Evolutionary conservation across 1,139 yeast genomes (phyloP).

Genomic region (Diutina rugosa): DNA sequence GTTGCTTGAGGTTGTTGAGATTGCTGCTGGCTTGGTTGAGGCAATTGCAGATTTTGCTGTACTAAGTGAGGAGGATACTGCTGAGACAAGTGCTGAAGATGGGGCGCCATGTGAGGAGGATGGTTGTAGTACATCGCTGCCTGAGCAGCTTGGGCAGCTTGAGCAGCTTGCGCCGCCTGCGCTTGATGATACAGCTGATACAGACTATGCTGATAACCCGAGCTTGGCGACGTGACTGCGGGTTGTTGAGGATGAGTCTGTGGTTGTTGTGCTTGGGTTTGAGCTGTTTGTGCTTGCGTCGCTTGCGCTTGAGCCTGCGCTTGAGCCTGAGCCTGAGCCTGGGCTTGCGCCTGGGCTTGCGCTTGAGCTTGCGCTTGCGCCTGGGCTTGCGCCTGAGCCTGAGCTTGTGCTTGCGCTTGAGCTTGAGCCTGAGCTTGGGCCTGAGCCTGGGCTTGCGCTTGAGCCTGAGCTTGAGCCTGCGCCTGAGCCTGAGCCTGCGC

Average conservation of each 20-base stretch:
- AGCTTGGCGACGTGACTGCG: neutral
- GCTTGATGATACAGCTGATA: neutral
- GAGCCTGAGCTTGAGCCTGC: neutral
- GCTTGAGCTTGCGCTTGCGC: neutral
- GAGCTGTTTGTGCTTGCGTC: neutral
- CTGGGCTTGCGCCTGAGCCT: neutral
- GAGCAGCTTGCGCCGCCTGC: neutral
- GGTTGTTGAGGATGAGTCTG: neutral
- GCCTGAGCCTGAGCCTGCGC: neutral
- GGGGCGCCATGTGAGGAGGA: slow-evolving; percentile 1
- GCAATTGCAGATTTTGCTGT: neutral
- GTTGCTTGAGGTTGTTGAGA: neutral
- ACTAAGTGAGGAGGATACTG: neutral
- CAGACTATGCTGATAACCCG: neutral
- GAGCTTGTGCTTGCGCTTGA: neutral
- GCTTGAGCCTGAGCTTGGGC: neutral
- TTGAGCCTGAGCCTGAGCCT: neutral
- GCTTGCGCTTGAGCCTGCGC: neutral
- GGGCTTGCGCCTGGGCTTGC: neutral
- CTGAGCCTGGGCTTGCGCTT: neutral
- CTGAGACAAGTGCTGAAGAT: neutral
- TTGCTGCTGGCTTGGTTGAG: neutral
- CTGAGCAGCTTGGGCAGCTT: neutral
- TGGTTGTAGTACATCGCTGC: slow-evolving; percentile 1
- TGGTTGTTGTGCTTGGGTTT: neutral